Conservation (phyloP, 1,139 yeast genomes). For the Blastobotrys arbuscula region DNA sequence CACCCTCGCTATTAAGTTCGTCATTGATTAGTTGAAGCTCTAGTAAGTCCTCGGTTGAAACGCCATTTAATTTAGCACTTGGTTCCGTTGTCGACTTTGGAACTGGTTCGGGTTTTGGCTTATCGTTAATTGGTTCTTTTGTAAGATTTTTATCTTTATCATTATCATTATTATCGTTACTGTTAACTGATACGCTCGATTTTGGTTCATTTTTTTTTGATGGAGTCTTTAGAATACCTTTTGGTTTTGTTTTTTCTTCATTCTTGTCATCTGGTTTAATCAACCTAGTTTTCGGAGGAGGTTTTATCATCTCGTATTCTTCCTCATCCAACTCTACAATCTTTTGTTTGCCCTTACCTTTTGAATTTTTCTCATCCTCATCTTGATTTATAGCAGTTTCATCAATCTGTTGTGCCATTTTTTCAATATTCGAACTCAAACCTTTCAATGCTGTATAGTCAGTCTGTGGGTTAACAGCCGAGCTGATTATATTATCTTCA, state of each 20-base stretch:
- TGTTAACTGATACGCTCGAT: neutral
- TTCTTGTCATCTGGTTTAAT: neutral
- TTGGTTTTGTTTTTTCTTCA: neutral
- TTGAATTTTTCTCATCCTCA: neutral
- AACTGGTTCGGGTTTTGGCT: neutral
- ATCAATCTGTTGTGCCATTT: neutral
- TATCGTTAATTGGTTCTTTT: neutral
- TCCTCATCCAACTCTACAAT: neutral
- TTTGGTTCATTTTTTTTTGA: neutral
- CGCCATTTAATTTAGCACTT: constrained; percentile 14
- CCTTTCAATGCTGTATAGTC: constrained; percentile 21
- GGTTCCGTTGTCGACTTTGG: constrained; percentile 1
- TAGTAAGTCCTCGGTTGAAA: constrained; percentile 48
- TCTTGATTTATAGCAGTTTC: neutral
- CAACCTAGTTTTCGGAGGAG: constrained; percentile 9
- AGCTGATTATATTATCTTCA: constrained; percentile 54
- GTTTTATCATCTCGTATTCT: constrained; percentile 10
- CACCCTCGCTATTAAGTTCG: constrained; percentile 42
- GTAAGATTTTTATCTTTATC: neutral
- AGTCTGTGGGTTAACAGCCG: constrained; percentile 27
- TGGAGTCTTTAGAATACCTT: neutral
- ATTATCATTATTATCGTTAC: no score
- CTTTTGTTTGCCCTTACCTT: neutral
- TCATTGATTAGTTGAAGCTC: constrained; percentile 51
- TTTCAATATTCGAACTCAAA: constrained; percentile 10